Evolutionary conservation across 148 eudicot species (phyloP), one percentile per base, ranked within the genome.

Genomic region (Simmondsia chinensis): DNA sequence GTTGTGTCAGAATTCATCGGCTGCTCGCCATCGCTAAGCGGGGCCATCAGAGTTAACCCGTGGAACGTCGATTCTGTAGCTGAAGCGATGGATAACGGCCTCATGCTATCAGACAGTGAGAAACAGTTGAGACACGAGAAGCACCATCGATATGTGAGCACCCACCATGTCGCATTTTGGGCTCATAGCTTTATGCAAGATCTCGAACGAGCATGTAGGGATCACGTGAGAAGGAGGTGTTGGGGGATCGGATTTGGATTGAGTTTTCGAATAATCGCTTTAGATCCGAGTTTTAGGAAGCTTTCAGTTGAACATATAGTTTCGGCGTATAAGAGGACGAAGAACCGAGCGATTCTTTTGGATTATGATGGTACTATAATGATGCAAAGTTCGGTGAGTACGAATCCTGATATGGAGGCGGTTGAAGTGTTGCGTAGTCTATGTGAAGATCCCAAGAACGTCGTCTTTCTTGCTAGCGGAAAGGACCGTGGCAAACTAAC

Each of bases 171-270:
- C 34, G 83, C 80, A 6, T 86, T 77, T 57, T 86, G 95, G 95
- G 80, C 95, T 25, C 65, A 58, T 8, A 86, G 95, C 64, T 86
- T 86, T 54, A 44, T 73, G 66, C 83, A 73, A 42, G 95, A 86
- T 69, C 68, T 86, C 17, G 95, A 81, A 48, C 68, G 95, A 49
- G 76, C 87, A 12, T 86, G 95, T 42, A 61, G 73, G 56, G 95
- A 81, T 16, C 95, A 86, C 59, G 57, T 66, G 52, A 73, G 69
- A 60, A 63, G 87, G 57, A 63, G 81, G 39, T 78, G 91, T 11
- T 86, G 86, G 81, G 91, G 96, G 5, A 81, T 86, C 12, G 96
- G 96, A 7, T 86, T 81, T 50, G 91, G 96, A 28, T 64, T 86
- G 43, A 83, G 91, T 2, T 86, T 86, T 39, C 68, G 96, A 11